These are phyloP conservation scores for Musa itinerans DNA, from an alignment of 176 grass and related monocot genomes.

Conservation along the genomic window DNA sequence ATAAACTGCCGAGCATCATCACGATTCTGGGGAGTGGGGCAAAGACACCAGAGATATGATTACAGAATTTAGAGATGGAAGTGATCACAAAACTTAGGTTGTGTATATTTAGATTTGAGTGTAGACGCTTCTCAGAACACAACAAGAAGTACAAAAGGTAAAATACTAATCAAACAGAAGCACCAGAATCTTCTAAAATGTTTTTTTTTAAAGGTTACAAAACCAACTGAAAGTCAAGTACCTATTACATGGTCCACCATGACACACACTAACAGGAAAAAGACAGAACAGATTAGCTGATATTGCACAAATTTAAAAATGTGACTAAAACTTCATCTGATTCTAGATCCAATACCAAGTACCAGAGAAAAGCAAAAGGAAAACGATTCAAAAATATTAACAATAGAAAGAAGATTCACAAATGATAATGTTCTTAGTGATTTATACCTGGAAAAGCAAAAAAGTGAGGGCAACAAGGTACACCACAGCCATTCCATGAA, in stretches of 20 bases:
- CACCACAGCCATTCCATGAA: slow-evolving; percentile 92
- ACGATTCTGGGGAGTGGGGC: slow-evolving; percentile 52
- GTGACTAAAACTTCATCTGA: not conserved
- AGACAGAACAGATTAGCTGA: too few species aligned
- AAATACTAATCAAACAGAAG: too few species aligned
- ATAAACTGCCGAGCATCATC: slow-evolving; percentile 93
- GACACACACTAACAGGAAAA: too few species aligned
- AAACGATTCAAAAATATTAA: not conserved
- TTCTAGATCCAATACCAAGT: not conserved
- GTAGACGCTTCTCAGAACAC: too few species aligned
- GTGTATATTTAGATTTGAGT: not conserved
- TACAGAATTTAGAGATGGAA: not conserved
- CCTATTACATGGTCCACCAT: too few species aligned
- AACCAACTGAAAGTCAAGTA: too few species aligned
- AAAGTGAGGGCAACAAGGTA: slow-evolving; percentile 94
- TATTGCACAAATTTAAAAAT: too few species aligned
- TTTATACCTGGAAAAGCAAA: slow-evolving; percentile 94
- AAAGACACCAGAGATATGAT: slow-evolving; percentile 16
- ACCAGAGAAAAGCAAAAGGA: not conserved
- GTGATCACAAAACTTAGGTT: not conserved
- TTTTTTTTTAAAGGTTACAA: too few species aligned
- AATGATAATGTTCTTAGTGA: too few species aligned
- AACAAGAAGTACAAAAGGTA: too few species aligned
- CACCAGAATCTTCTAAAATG: too few species aligned
- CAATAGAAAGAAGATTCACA: not conserved